phyloP scores from a whole-genome alignment of 1,284 basidiomycete genomes.

The Sporisorium exsertum region DNA sequence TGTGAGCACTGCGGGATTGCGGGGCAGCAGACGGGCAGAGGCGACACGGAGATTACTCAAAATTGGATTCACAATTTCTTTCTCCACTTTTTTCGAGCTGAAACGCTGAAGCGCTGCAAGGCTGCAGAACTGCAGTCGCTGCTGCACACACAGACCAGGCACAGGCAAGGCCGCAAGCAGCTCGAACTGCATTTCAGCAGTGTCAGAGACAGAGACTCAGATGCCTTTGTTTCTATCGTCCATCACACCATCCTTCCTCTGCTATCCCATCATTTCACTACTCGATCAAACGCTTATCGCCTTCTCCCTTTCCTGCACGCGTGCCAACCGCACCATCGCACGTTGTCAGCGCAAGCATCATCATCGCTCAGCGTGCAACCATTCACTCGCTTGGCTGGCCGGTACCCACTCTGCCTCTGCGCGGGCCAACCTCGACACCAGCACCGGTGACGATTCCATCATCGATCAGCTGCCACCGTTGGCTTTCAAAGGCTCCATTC shows the following conservation, averaged over 20 bases:
- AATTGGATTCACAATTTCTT: neutral
- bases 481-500: too few relatives aligned
- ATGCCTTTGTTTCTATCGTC: neutral
- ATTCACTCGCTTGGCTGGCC: too few relatives aligned
- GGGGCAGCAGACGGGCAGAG: slow-evolving; percentile 6
- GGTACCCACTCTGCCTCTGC: too few relatives aligned
- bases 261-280: too few relatives aligned
- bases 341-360: too few relatives aligned
- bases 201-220: neutral
- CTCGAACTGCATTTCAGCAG: neutral
- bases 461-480: too few relatives aligned
- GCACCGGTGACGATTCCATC: too few relatives aligned
- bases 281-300: too few relatives aligned
- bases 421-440: too few relatives aligned
- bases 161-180: neutral
- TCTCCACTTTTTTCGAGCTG: neutral
- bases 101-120: slow-evolving; percentile 1
- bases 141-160: slow-evolving; percentile 8
- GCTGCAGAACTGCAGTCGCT: neutral
- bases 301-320: too few relatives aligned
- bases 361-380: too few relatives aligned
- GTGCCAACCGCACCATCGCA: too few relatives aligned
- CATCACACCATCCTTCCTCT: neutral
- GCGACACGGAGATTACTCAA: neutral
- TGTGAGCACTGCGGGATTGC: neutral